Evolutionary conservation across 2,329 filamentous ascomycete species (phyloP).

Genomic region (Calonectria multiphialidica): DNA sequence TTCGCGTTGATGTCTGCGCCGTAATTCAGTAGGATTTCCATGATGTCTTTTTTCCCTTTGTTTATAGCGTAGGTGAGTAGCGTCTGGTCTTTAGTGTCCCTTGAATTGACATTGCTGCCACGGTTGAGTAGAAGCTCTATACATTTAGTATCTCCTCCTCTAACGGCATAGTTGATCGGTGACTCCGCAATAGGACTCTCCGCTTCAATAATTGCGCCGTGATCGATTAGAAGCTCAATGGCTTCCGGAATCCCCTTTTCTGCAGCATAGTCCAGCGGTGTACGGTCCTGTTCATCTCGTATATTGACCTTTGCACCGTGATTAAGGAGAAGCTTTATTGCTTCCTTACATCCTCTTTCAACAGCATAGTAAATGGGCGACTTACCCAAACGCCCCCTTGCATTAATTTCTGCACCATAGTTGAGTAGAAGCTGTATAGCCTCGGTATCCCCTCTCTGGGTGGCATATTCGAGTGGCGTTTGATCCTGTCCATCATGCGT

Average conservation of each 20-base stretch:
- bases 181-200: accelerated
- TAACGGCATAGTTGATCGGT: background rate
- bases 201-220: background rate
- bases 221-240: background rate
- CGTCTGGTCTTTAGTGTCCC: too few relatives aligned
- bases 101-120: background rate
- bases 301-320: background rate
- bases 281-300: background rate
- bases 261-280: background rate
- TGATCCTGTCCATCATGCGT: background rate
- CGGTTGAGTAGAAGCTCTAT: background rate
- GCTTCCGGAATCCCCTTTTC: too few relatives aligned
- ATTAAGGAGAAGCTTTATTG: background rate
- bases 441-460: background rate
- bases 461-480: background rate
- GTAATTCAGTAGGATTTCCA: background rate
- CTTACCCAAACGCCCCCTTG: background rate
- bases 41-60: background rate
- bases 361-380: background rate
- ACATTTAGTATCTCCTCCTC: background rate
- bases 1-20: background rate
- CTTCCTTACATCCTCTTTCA: background rate
- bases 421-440: background rate
- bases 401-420: background rate
- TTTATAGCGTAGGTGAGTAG: background rate